Conservation (phyloP, 208 protist species). For the Phytomonas sp. region DNA sequence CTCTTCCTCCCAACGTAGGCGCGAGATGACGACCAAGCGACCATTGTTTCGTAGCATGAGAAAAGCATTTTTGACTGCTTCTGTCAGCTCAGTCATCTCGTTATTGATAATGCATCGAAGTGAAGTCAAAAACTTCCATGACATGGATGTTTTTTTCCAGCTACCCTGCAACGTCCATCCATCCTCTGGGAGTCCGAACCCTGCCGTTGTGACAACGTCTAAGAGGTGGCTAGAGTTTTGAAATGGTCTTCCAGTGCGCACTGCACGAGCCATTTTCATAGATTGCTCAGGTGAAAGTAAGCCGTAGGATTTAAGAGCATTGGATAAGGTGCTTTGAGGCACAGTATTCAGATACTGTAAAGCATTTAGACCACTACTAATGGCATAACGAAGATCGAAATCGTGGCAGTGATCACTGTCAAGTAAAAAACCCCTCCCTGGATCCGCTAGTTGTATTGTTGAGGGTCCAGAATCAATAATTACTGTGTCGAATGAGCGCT, state of each 20-base stretch:
- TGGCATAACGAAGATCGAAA: slow-evolving; percentile 81
- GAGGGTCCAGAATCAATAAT: slow-evolving; percentile 84
- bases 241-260: slow-evolving; percentile 59
- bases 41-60: slow-evolving; percentile 64
- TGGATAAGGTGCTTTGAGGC: slow-evolving; percentile 49
- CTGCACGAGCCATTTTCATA: slow-evolving; percentile 71
- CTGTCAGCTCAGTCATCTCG: slow-evolving; percentile 59
- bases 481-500: slow-evolving; percentile 74
- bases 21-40: slow-evolving; percentile 66
- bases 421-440: slow-evolving; percentile 66
- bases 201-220: slow-evolving; percentile 44
- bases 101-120: slow-evolving; percentile 80
- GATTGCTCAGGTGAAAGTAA: slow-evolving; percentile 65
- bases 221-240: slow-evolving; percentile 30
- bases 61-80: slow-evolving; percentile 57
- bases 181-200: slow-evolving; percentile 59
- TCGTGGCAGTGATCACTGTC: slow-evolving; percentile 53
- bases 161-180: slow-evolving; percentile 58
- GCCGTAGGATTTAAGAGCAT: slow-evolving; percentile 42
- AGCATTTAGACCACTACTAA: slow-evolving; percentile 28
- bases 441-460: slow-evolving; percentile 65
- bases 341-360: slow-evolving; percentile 79
- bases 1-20: slow-evolving; percentile 72
- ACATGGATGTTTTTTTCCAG: slow-evolving; percentile 67
- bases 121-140: slow-evolving; percentile 74